Conservation (phyloP, 495 filamentous ascomycete genomes). For the Aspergillus homomorphus region DNA sequence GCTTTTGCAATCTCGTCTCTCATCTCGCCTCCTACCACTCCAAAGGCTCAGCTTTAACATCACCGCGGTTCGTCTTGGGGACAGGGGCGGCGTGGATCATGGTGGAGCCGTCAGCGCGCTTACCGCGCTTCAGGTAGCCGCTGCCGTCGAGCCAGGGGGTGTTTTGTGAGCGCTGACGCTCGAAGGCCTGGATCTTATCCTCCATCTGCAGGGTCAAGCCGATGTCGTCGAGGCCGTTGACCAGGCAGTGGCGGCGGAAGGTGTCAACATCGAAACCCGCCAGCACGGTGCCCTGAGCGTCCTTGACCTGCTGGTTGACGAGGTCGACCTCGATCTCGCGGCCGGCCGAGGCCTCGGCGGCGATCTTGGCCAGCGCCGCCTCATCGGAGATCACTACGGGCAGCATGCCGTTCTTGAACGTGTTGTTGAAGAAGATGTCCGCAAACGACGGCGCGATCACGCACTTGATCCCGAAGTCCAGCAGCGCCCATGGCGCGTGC, state of each 20-base stretch:
- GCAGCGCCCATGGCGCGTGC: conserved; percentile 95
- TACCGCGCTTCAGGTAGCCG: conserved; percentile 73
- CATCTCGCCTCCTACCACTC: conserved; percentile 66
- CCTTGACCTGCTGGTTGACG: conserved; percentile 76
- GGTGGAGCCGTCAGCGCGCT: conserved; percentile 56
- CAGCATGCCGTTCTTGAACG: conserved; percentile 99
- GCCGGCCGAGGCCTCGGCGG: conserved; percentile 76
- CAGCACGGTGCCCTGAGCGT: conserved; percentile 66
- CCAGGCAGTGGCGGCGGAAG: conserved; percentile 90
- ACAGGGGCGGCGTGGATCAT: conserved; percentile 80
- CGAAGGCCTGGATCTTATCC: conserved; percentile 81
- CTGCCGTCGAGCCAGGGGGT: conserved; percentile 93
- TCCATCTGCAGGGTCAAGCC: conserved; percentile 90
- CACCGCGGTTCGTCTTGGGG: conserved; percentile 86
- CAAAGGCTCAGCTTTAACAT: conserved; percentile 79
- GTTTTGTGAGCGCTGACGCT: conserved; percentile 67
- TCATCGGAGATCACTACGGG: conserved; percentile 73
- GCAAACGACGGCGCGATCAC: conserved; percentile 91
- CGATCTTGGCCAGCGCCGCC: conserved; percentile 63
- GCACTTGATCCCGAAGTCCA: conserved; percentile 94
- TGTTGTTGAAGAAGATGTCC: conserved; percentile 99
- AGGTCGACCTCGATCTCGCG: conserved; percentile 91
- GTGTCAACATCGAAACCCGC: conserved; percentile 80
- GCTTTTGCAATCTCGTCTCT: no score
- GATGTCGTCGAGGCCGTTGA: conserved; percentile 96